Percentiles rank a stretch among this genome's conserved stretches.
These are phyloP conservation scores for Kitagawia praeruptora DNA, from an alignment of 129 eudicot genomes.

Conservation along the genomic window DNA sequence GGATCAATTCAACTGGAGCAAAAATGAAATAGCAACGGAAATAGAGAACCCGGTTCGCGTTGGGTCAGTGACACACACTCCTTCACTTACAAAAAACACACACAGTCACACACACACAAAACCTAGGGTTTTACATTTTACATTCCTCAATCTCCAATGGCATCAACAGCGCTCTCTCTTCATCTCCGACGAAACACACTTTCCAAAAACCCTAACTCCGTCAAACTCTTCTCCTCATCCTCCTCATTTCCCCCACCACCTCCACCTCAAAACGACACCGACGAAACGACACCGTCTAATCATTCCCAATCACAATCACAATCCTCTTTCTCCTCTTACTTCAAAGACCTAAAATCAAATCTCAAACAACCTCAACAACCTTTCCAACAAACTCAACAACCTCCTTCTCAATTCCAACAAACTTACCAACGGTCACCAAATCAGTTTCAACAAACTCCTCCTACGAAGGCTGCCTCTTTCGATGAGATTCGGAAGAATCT, in stretches of 20 bases:
- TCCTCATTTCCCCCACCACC: slow-evolving; percentile 18
- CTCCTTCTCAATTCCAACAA: not conserved
- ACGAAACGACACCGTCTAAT: slow-evolving; percentile 8
- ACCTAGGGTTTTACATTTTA: not conserved
- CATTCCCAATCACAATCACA: not conserved
- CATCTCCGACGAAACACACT: slow-evolving; percentile 18
- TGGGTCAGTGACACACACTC: no score
- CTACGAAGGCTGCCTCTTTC: slow-evolving; percentile 6
- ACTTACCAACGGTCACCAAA: not conserved
- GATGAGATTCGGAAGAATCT: slow-evolving; percentile 40
- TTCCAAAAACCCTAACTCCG: slow-evolving; percentile 5
- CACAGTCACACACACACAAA: no score
- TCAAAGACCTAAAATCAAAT: slow-evolving; percentile 32
- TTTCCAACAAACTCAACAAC: not conserved
- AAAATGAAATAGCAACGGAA: no score
- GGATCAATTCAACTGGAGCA: no score
- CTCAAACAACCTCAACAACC: slow-evolving; percentile 13
- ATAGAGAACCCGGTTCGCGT: no score
- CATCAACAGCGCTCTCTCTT: slow-evolving; percentile 40
- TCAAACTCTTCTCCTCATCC: slow-evolving; percentile 17
- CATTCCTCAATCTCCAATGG: slow-evolving; percentile 20
- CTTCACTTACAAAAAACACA: no score
- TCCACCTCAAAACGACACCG: slow-evolving; percentile 3
- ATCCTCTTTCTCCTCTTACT: slow-evolving; percentile 15
- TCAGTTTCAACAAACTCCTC: not conserved